Evolutionary conservation across 2,329 filamentous ascomycete genomes (phyloP).

Genomic region (Blastomyces parvus): DNA sequence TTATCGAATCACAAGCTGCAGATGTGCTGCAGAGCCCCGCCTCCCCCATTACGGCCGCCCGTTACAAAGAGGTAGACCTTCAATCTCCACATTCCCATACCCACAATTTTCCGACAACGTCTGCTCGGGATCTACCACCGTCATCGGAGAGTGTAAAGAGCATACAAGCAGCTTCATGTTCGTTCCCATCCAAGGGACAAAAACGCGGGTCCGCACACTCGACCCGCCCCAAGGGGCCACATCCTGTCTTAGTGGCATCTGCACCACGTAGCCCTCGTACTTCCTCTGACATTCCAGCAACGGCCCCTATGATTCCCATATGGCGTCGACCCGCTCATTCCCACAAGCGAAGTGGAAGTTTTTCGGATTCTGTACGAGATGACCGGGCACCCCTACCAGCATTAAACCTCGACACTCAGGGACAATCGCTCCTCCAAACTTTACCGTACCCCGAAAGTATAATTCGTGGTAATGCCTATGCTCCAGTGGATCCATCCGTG

Average conservation of each 20-base stretch:
- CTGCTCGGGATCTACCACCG: conserved; percentile 27
- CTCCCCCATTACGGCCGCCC: conserved; percentile 17
- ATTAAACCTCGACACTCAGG: conserved; percentile 34
- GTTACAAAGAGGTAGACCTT: conserved; percentile 12
- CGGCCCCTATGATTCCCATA: conserved; percentile 24
- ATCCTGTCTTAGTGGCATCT: conserved; percentile 32
- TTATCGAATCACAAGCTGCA: conserved; percentile 6
- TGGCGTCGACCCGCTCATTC: conserved; percentile 41
- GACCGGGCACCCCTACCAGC: conserved; percentile 46
- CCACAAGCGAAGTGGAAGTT: conserved; percentile 76
- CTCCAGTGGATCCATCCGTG: conserved; percentile 73
- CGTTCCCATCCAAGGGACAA: conserved; percentile 43
- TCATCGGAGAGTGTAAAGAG: conserved; percentile 42
- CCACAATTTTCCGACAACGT: conserved; percentile 30
- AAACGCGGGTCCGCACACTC: conserved; percentile 28
- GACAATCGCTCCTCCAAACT: conserved; percentile 45
- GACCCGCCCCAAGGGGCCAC: conserved; percentile 29
- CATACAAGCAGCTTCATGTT: conserved; percentile 51
- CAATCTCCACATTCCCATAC: conserved; percentile 20
- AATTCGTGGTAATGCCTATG: conserved; percentile 75
- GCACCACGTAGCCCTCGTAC: conserved; percentile 23
- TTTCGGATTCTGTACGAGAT: conserved; percentile 74
- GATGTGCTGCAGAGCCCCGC: conserved; percentile 13
- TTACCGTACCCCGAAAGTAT: conserved; percentile 69
- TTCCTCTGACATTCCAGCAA: conserved; percentile 20